Evolutionary conservation across 768 basidiomycete genomes (phyloP).

Genomic region (Agrocybe praecox): DNA sequence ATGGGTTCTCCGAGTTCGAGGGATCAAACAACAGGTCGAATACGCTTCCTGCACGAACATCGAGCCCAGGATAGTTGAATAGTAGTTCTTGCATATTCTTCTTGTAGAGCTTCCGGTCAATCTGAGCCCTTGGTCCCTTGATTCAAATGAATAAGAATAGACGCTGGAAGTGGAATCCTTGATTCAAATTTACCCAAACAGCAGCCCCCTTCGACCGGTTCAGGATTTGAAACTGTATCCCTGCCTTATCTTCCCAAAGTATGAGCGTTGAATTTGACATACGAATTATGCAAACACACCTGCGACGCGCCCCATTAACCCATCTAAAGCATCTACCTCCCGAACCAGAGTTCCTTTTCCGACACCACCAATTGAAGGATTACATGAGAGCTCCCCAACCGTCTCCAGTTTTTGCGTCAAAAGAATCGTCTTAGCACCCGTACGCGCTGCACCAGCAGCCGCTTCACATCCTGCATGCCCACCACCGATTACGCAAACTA

Average conservation of each 20-base stretch:
- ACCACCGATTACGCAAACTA: constrained; percentile 86
- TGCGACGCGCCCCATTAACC: constrained; percentile 80
- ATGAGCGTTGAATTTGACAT: background rate
- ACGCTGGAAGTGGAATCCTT: background rate
- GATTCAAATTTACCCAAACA: constrained; percentile 70
- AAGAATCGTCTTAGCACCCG: constrained; percentile 79
- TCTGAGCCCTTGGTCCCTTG: constrained; percentile 88
- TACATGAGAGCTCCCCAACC: constrained; percentile 85
- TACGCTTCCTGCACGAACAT: constrained; percentile 72
- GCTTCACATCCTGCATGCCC: constrained; percentile 96
- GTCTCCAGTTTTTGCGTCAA: constrained; percentile 83
- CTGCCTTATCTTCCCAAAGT: constrained; percentile 68
- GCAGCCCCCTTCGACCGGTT: constrained; percentile 88
- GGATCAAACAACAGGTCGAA: constrained; percentile 76
- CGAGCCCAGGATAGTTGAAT: constrained; percentile 66
- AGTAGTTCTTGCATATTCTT: constrained; percentile 75
- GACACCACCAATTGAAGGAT: constrained; percentile 90
- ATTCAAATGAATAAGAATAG: background rate
- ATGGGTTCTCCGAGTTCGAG: constrained; percentile 36
- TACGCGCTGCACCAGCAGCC: constrained; percentile 81
- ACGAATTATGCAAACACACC: constrained; percentile 44
- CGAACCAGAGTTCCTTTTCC: constrained; percentile 92
- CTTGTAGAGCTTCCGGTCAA: constrained; percentile 86
- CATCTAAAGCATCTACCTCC: constrained; percentile 90
- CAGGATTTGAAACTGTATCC: constrained; percentile 86